Evolutionary conservation across 768 basidiomycete genomes (phyloP), one percentile per base, ranked within the genome.

Genomic region (Hypsizygus marmoreus): DNA sequence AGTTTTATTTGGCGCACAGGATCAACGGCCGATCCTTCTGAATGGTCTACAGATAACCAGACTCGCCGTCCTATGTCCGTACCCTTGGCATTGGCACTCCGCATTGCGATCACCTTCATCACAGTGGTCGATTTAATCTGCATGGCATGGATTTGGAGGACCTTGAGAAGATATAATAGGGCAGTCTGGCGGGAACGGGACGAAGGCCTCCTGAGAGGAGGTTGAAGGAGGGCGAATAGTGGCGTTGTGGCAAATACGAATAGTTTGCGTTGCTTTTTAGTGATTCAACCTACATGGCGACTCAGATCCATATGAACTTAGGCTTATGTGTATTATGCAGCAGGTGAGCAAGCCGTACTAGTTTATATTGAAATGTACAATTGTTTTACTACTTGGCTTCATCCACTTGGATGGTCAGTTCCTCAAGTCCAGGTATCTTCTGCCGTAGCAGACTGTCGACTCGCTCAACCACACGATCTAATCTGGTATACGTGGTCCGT

Each of bases 341-440:
- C n/a, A 36, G 17, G 13, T 36, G 23, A 12, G 12, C 17, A n/a
- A n/a, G n/a, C 19, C 20, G 43, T 49, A 43, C 43, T 49, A 23
- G 43, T 47, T 37, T 40, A 43, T 49, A 46, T 37, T 50, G 30
- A 43, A 52, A 40, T 20, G 31, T 50, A 53, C 49, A 53, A 42
- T 32, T 35, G 40, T 50, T 30, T 38, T 51, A 50, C 28, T 36
- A 42, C 31, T 50, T 55, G 29, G 43, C 44, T 44, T 68, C 72
- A 38, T 92, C 91, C 11, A 95, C 76, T 66, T 99, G 95, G 54
- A 99, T 86, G 2, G 88, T 91, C 48, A 99, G 66, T 67, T 98
- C 92, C 53, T 89, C 87, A 31, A 99, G 66, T 26, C 91, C 93
- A 6, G 76, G 71, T 61, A 99, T 92, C 54, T 76, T 77, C 54